Base-by-base conservation (phyloP, 345 rosid genomes). In the Euphorbia lathyris region DNA sequence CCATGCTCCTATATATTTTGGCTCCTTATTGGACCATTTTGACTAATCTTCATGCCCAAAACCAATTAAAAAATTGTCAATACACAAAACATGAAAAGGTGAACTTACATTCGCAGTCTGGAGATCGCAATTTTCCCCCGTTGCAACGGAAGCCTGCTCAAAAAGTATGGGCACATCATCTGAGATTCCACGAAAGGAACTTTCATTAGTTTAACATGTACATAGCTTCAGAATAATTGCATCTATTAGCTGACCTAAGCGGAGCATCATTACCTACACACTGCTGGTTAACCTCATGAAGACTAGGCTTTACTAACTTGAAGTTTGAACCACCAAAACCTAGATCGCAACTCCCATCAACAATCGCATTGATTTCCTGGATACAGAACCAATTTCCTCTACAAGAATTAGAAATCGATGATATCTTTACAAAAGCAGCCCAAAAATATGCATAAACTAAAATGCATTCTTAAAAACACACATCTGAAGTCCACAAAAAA, bases 101-200 rank as follows among this genome's bases (percentile, higher is more conserved):
- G 29, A 51, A 30, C 87, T 71, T 72, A 87, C 92, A 48, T 74
- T 64, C n/a, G 84, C 67, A 77, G 71, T 74, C 56, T 81, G 81
- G 53, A 84, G 63, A 23, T 70, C n/a, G 73, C 75, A 58, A 67
- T 88, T 80, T 26, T 86, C 82, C 72, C 67, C 78, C 42, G 67
- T 66, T 7, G 91, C 83, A 67, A 66, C 76, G 9, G 90, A 60
- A 72, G 76, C 68, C 26, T 88, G 91, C 48, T 88, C 85, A 19
- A 80, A 66, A 53, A 85, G 75, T 38, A 86, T 74, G 32, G 96
- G 92, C 68, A 83, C 75, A 58, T 85, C 83, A 83, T 86, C 96
- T 90, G 82, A 74, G 67, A 63, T 22, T 9, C 26, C 68, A 77
- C 38, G 22, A 59, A 16, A 68, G 20, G 47, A 59, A 47, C 76